Conservation (phyloP, 495 filamentous ascomycete genomes). For the Penicillium flavigenum region DNA sequence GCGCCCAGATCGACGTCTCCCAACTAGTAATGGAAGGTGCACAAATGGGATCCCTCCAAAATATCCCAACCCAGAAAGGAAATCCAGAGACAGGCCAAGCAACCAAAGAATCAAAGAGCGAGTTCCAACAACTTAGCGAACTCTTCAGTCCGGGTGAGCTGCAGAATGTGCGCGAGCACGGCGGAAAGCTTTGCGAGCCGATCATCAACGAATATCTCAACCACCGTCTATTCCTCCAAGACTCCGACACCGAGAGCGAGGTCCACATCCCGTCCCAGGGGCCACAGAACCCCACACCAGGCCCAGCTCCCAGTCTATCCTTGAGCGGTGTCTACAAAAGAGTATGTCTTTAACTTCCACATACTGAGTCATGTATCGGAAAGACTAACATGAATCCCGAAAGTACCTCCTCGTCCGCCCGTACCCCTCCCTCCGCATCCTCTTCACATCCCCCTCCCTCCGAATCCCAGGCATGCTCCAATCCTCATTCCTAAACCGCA, state of each 20-base stretch:
- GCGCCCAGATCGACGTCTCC: conserved; percentile 58
- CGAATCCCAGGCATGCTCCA: conserved; percentile 58
- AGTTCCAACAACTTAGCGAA: conserved; percentile 57
- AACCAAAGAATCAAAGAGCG: conserved; percentile 19
- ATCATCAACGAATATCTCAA: conserved; percentile 9
- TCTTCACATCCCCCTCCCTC: conserved; percentile 62
- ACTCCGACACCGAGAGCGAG: conserved; percentile 15
- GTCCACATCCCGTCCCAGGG: background rate
- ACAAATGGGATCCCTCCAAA: conserved; percentile 54
- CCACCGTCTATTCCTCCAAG: conserved; percentile 16
- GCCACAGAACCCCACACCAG: background rate
- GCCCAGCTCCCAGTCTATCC: conserved; percentile 15
- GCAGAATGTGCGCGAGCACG: conserved; percentile 43
- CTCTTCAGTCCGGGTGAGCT: conserved; percentile 58
- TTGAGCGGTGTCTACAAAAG: conserved; percentile 49
- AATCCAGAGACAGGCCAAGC: background rate
- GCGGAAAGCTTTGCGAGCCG: conserved; percentile 38
- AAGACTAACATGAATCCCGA: background rate
- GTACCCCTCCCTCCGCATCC: conserved; percentile 57
- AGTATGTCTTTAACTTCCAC: conserved; percentile 24
- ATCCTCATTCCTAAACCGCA: conserved; percentile 55
- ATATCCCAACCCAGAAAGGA: conserved; percentile 27
- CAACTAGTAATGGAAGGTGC: conserved; percentile 53
- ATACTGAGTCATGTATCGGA: background rate
- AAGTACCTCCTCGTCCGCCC: conserved; percentile 61